Percentiles rank a stretch among this genome's conserved stretches.
These are phyloP conservation scores for Talaromyces sp. DNA, from an alignment of 2,329 filamentous ascomycete genomes.

Conservation along the genomic window DNA sequence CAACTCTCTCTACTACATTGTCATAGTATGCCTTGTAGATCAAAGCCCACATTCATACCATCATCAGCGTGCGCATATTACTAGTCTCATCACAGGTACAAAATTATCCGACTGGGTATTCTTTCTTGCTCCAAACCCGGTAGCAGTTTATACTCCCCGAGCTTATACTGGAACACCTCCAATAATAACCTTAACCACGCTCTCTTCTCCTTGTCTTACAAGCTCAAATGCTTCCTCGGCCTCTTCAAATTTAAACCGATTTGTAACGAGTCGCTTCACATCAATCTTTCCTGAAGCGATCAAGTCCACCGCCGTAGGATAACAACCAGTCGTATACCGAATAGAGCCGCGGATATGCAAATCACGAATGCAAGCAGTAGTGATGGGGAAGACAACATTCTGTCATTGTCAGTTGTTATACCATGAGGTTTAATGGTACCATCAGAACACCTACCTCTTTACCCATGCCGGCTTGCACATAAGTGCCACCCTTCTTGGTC, in stretches of 20 bases:
- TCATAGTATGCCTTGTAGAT: too few species aligned
- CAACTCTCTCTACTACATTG: too few species aligned
- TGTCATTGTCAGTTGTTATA: too few species aligned
- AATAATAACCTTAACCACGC: slow-evolving; percentile 50
- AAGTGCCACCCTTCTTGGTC: slow-evolving; percentile 52
- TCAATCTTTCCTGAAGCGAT: slow-evolving; percentile 51
- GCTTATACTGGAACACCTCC: slow-evolving; percentile 32
- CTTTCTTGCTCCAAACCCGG: too few species aligned
- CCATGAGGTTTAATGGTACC: too few species aligned
- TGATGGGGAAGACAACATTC: slow-evolving; percentile 55
- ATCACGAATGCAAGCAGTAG: slow-evolving; percentile 51
- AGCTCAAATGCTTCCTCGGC: slow-evolving; percentile 54
- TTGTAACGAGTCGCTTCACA: slow-evolving; percentile 44
- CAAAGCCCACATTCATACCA: too few species aligned
- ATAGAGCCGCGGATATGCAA: slow-evolving; percentile 56
- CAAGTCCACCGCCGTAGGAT: slow-evolving; percentile 53
- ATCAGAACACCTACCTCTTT: slow-evolving; percentile 33
- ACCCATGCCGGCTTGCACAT: slow-evolving; percentile 57
- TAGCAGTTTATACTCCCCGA: too few species aligned
- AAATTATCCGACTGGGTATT: too few species aligned
- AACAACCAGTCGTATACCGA: slow-evolving; percentile 55
- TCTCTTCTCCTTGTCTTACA: slow-evolving; percentile 43
- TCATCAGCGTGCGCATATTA: too few species aligned
- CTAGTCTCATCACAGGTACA: too few species aligned
- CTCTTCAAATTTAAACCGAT: slow-evolving; percentile 49